Evolutionary conservation across 2,329 filamentous ascomycete species (phyloP).

Genomic region (Seiridium cupressi): DNA sequence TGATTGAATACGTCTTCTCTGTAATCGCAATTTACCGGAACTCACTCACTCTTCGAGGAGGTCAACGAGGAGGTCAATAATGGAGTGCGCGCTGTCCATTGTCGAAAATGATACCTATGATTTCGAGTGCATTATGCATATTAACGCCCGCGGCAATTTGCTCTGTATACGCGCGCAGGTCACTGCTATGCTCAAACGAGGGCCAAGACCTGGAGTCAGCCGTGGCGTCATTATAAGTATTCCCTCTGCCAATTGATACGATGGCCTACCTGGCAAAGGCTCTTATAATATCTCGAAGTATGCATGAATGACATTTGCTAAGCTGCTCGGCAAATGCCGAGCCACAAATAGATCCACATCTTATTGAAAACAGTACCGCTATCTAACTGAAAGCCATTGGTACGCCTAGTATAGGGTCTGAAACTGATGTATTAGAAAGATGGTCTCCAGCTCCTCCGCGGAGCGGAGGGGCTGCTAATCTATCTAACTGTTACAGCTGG

Average conservation of each 20-base stretch:
- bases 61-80: conserved; percentile 11
- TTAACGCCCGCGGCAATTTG: conserved; percentile 17
- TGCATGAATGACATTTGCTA: background rate
- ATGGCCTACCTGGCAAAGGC: background rate
- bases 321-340: background rate
- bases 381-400: too few relatives aligned
- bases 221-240: background rate
- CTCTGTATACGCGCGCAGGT: conserved; percentile 13
- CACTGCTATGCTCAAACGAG: conserved; percentile 15
- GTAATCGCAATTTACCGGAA: too few relatives aligned
- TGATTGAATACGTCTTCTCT: too few relatives aligned
- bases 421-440: too few relatives aligned
- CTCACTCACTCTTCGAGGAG: too few relatives aligned
- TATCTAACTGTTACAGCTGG: too few relatives aligned
- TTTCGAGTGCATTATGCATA: conserved; percentile 19
- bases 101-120: conserved; percentile 15
- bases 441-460: too few relatives aligned
- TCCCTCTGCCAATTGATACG: background rate
- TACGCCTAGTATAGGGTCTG: too few relatives aligned
- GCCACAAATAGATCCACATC: too few relatives aligned
- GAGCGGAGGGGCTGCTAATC: background rate
- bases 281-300: background rate
- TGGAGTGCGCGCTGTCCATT: conserved; percentile 12
- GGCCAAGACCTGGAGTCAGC: conserved; percentile 14
- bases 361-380: too few relatives aligned